A percentile compares a stretch with the other conserved stretches of the same genome.
These are phyloP conservation scores for Quercus robur DNA, from an alignment of 306 rosid species.

Conservation along the genomic window DNA sequence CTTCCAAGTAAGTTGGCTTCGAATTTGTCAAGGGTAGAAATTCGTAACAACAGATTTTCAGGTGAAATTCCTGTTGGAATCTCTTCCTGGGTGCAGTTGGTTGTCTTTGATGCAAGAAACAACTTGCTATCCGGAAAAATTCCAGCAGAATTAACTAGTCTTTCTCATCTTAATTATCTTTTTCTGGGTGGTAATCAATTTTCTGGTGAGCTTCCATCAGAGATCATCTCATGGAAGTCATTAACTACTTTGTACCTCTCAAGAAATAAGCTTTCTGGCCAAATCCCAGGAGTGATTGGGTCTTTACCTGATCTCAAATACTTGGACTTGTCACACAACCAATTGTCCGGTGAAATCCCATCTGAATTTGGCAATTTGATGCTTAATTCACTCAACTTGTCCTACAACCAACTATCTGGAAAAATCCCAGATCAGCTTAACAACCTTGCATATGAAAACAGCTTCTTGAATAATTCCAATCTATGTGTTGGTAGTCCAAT, in stretches of 20 bases:
- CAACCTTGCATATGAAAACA: slow-evolving; percentile 52
- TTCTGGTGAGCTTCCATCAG: slow-evolving; percentile 64
- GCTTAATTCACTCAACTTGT: slow-evolving; percentile 68
- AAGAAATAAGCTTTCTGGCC: slow-evolving; percentile 61
- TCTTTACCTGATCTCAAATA: slow-evolving; percentile 49
- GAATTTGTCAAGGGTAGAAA: slow-evolving; percentile 59
- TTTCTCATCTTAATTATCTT: slow-evolving; percentile 45
- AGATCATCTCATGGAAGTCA: slow-evolving; percentile 59
- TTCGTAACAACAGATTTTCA: slow-evolving; percentile 60
- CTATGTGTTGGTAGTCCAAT: slow-evolving; percentile 44
- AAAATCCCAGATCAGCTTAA: slow-evolving; percentile 57
- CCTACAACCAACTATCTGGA: slow-evolving; percentile 73
- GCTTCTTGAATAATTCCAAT: slow-evolving; percentile 68
- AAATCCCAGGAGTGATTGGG: slow-evolving; percentile 49
- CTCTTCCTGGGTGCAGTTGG: slow-evolving; percentile 37
- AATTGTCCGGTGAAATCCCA: slow-evolving; percentile 73
- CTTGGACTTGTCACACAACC: slow-evolving; percentile 71
- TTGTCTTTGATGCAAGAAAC: slow-evolving; percentile 63
- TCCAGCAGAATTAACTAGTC: slow-evolving; percentile 54
- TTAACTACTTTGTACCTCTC: slow-evolving; percentile 56
- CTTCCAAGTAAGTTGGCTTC: slow-evolving; percentile 51
- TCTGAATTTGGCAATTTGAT: slow-evolving; percentile 41
- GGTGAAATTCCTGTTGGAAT: slow-evolving; percentile 58
- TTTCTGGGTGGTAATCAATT: slow-evolving; percentile 60
- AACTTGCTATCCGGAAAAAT: slow-evolving; percentile 64